Evolutionary conservation across 371 early-diverging fungal species (phyloP).

Genomic region (Umbelopsis sp.): DNA sequence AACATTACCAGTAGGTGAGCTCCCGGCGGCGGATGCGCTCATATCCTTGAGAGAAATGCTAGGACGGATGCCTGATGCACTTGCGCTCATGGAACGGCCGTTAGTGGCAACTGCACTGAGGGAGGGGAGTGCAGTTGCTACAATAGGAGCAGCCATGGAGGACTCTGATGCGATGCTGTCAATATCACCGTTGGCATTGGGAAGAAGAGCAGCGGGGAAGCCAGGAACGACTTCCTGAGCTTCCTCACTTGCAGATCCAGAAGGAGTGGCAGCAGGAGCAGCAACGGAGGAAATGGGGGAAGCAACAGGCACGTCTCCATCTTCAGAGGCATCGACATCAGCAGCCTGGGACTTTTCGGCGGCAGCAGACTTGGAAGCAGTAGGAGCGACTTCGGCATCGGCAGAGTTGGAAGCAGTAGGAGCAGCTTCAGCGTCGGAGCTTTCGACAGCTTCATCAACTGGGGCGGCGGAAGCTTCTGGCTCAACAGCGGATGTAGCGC

Average conservation of each 20-base stretch:
- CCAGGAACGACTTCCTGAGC: constrained; percentile 4
- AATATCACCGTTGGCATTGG: not conserved
- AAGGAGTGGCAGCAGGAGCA: not conserved
- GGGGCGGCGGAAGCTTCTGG: not conserved
- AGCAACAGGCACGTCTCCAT: not conserved
- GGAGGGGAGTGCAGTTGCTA: not conserved
- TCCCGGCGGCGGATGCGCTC: constrained; percentile 5
- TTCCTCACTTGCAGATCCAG: not conserved
- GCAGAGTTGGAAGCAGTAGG: constrained; percentile 14
- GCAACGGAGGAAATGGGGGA: not conserved
- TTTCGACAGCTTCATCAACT: not conserved
- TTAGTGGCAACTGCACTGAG: not conserved
- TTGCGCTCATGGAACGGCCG: not conserved
- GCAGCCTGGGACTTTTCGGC: not conserved
- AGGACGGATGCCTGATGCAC: not conserved
- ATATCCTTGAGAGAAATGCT: constrained; percentile 3
- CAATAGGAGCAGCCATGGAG: not conserved
- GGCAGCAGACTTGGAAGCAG: not conserved
- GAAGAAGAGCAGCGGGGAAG: constrained; percentile 13
- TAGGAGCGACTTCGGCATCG: constrained; percentile 19
- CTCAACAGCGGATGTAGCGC: not conserved
- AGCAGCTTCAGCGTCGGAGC: constrained; percentile 1
- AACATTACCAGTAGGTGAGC: not conserved
- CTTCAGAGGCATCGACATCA: not conserved
- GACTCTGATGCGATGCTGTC: not conserved